Conservation (phyloP, 352 stramenopile species). For the Globisporangium sylvaticum region DNA sequence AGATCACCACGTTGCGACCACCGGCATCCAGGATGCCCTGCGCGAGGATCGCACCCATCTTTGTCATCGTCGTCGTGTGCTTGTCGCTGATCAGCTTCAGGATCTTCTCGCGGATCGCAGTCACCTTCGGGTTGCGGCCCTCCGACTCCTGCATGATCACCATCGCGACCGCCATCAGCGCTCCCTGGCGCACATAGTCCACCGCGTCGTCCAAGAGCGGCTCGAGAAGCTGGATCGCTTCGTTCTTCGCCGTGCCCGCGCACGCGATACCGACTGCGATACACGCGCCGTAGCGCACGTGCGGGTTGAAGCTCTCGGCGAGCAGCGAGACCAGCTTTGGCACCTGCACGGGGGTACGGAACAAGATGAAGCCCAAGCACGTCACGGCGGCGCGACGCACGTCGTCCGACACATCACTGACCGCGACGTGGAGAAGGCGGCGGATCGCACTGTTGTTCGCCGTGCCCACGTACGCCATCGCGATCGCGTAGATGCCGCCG, state of each 20-base stretch:
- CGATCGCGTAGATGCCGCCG: conserved; percentile 97
- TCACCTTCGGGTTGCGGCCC: conserved; percentile 79
- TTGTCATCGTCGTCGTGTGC: conserved; percentile 98
- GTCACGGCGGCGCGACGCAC: conserved; percentile 97
- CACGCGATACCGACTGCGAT: conserved; percentile 98
- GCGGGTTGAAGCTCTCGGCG: conserved; percentile 99
- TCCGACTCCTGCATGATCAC: conserved; percentile 98
- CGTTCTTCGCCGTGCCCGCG: conserved; percentile 94
- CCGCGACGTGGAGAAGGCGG: conserved; percentile 96
- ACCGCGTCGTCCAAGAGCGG: conserved; percentile 98
- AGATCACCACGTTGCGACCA: conserved; percentile 96
- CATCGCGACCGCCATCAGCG: conserved; percentile 95
- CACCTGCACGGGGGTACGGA: conserved; percentile 95
- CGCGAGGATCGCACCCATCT: conserved; percentile 98
- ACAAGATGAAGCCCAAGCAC: conserved; percentile 97
- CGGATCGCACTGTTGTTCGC: conserved; percentile 96
- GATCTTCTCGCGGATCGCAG: conserved; percentile 82
- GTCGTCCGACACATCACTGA: conserved; percentile 98
- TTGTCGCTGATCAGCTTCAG: conserved; percentile 94
- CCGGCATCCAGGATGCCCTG: conserved; percentile 97
- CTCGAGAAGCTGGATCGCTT: conserved; percentile 96
- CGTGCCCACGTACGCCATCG: conserved; percentile 97
- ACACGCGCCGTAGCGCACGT: conserved; percentile 98
- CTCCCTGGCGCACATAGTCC: conserved; percentile 98
- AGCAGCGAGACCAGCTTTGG: conserved; percentile 92